phyloP scores from a whole-genome alignment of 306 rosid species.

The Echinosophora koreensis region DNA sequence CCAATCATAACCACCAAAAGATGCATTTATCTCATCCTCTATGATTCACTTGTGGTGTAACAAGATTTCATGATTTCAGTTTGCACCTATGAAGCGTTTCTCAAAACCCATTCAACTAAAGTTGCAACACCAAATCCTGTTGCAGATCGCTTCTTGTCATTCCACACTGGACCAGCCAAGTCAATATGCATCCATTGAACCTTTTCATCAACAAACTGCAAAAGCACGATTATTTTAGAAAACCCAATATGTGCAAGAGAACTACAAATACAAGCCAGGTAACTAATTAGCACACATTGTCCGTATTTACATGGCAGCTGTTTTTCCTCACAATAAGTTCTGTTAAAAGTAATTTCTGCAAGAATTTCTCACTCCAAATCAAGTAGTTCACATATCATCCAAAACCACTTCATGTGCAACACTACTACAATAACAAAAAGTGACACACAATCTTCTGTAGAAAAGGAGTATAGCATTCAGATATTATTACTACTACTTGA shows the following conservation, averaged over 20 bases:
- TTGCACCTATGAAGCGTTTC: conserved; percentile 63
- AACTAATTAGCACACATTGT: neutral
- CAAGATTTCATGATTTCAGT: conserved; percentile 18
- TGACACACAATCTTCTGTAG: neutral
- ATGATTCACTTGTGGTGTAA: neutral
- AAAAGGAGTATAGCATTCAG: conserved; percentile 17
- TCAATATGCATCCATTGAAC: conserved; percentile 98
- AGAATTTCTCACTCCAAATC: neutral
- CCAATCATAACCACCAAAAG: conserved; percentile 38
- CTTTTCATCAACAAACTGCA: conserved; percentile 96
- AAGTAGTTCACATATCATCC: conserved; percentile 1
- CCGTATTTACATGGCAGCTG: conserved; percentile 1
- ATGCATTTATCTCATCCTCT: conserved; percentile 37
- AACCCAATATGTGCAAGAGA: neutral
- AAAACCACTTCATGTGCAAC: conserved; percentile 18
- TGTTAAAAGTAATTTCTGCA: neutral
- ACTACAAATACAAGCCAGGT: conserved; percentile 4
- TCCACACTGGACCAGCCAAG: conserved; percentile 93
- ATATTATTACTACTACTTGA: conserved; percentile 51
- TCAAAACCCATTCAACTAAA: conserved; percentile 92
- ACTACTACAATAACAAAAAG: conserved; percentile 8
- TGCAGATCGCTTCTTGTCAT: conserved; percentile 75
- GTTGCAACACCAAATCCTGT: conserved; percentile 94
- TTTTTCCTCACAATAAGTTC: neutral
- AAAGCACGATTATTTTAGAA: conserved; percentile 44